Conservation (phyloP, 768 basidiomycete species). For the Naematelia aurantialba region DNA sequence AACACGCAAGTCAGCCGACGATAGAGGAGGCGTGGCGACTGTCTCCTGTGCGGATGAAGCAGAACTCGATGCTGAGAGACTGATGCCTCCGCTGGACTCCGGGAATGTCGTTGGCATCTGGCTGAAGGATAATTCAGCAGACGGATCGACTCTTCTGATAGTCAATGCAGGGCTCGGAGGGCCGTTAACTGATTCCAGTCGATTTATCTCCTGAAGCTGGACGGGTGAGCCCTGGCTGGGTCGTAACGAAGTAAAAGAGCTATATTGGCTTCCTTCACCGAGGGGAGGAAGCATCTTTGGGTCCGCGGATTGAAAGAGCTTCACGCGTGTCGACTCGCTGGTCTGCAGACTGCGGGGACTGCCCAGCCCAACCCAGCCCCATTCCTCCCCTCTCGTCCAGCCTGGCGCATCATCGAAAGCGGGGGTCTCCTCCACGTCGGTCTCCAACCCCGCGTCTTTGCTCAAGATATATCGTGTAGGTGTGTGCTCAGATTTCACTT, state of each 20-base stretch:
- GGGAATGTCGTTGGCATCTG: not conserved
- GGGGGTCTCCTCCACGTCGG: conserved; percentile 9
- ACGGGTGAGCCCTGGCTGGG: not conserved
- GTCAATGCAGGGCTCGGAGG: not conserved
- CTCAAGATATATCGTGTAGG: conserved; percentile 28
- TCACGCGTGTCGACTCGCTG: conserved; percentile 13
- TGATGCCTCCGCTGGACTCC: not conserved
- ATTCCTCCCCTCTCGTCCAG: conserved; percentile 29
- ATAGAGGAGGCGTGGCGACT: not conserved
- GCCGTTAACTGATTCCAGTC: not conserved
- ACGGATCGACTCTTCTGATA: not conserved
- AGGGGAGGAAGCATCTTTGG: not conserved
- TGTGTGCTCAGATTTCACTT: conserved; percentile 30
- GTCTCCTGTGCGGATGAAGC: not conserved
- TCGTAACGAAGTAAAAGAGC: conserved; percentile 2
- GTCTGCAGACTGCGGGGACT: conserved; percentile 21
- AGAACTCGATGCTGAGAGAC: not conserved
- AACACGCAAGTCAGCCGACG: not conserved
- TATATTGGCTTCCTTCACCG: not conserved
- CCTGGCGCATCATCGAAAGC: conserved; percentile 19
- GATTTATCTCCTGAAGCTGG: not conserved
- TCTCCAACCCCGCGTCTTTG: conserved; percentile 4
- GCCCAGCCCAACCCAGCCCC: conserved; percentile 25
- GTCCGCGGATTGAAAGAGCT: not conserved
- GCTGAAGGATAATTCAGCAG: not conserved